Conservation (phyloP, 2,329 filamentous ascomycete species). For the Colletotrichum cordylinicola region DNA sequence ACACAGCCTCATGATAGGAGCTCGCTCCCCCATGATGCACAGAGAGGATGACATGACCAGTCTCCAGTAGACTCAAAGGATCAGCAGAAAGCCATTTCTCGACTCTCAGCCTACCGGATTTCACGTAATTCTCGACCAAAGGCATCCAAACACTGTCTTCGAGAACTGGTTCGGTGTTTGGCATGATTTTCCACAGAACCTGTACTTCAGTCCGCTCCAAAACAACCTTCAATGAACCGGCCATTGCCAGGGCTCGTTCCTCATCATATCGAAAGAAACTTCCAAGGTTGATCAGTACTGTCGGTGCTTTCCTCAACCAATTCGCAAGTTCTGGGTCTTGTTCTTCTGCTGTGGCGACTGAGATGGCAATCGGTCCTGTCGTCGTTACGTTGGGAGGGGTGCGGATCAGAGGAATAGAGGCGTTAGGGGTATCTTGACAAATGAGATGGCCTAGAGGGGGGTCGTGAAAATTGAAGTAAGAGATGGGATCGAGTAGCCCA, state of each 20-base stretch:
- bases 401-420: slow-evolving; percentile 26
- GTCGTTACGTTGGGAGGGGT: slow-evolving; percentile 25
- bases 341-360: slow-evolving; percentile 22
- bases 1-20: slow-evolving; percentile 48
- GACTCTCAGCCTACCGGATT: slow-evolving; percentile 27
- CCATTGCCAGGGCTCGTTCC: slow-evolving; percentile 31
- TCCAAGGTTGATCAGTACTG: slow-evolving; percentile 32
- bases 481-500: slow-evolving; percentile 28
- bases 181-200: slow-evolving; percentile 36
- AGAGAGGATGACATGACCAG: slow-evolving; percentile 36
- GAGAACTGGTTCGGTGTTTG: slow-evolving; percentile 8
- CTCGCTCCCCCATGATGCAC: slow-evolving; percentile 47
- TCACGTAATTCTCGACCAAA: slow-evolving; percentile 24
- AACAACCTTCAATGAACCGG: slow-evolving; percentile 24
- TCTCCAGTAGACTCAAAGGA: slow-evolving; percentile 37
- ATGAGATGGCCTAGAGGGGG: slow-evolving; percentile 29
- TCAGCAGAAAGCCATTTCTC: slow-evolving; percentile 35
- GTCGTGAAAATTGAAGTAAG: slow-evolving; percentile 20
- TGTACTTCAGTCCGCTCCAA: slow-evolving; percentile 29
- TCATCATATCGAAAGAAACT: slow-evolving; percentile 26
- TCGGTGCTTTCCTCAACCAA: slow-evolving; percentile 27
- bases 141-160: slow-evolving; percentile 7
- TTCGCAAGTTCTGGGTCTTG: slow-evolving; percentile 29
- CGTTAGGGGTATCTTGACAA: slow-evolving; percentile 28
- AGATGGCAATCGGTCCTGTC: slow-evolving; percentile 28